Base-by-base conservation (phyloP, 2,329 filamentous ascomycete genomes). In the Daldinia sp. region DNA sequence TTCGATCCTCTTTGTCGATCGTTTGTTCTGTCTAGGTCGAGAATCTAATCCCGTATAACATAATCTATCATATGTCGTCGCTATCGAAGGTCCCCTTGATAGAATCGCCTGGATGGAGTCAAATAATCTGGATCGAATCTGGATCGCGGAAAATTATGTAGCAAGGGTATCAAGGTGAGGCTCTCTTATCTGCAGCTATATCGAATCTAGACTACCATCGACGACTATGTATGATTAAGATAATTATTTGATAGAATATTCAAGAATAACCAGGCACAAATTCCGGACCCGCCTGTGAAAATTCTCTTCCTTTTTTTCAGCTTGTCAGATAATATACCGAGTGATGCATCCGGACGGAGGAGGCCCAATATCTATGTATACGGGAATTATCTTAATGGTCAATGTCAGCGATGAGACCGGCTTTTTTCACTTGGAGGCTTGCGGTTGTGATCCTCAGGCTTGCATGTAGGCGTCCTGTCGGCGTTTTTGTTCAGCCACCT, bases 1-100 rank as follows among this genome's bases (percentile, higher is more conserved):
- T 63, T 67, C 62, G 59, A 67, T 67, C 64, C 21, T 51, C 54
- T 58, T 56, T 61, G 65, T 63, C 65, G 65, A 67, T 67, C 65
- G 56, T 49, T 49, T 61, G 65, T 61, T 67, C 65, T 58, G 30
- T 61, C 27, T 41, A 58, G 59, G 62, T 37, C 61, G 65, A 67
- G 62, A 67, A 39, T 48, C 56, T 43, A 34, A 43, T 15, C 25
- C 29, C 21, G 39, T 57, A 61, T 64, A 56, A 61, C 52, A 48
- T 55, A 61, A 58, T 52, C 41, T n/a, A 11, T 21, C 30, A 15
- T 21, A 25, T 39, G 29, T 55, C 50, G 35, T 52, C 17, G 34
- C 25, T 56, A 43, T 48, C 30, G 39, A 47, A 50, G 48, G 11
- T 25, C 27, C 10, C 15, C 21, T 35, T 41, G 13, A 5, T 53